Evolutionary conservation across 2,329 filamentous ascomycete genomes (phyloP), one percentile per base, ranked within the genome.

Genomic region (Thelonectria blattea): DNA sequence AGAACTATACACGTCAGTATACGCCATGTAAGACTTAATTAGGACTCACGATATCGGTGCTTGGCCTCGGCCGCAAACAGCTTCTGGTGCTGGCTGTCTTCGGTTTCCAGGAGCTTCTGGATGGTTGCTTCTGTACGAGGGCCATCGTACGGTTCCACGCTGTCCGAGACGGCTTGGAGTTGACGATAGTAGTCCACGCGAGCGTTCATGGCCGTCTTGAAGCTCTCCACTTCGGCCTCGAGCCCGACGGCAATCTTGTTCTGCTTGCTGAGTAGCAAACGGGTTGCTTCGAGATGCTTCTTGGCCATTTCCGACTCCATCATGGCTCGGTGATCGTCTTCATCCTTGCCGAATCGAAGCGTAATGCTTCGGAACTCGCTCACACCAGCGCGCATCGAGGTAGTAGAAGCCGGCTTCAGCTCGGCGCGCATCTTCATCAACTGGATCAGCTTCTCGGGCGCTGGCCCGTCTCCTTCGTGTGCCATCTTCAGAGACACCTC

Each of bases 121-220:
- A 86, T 77, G 7, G 67, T 69, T 11, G 78, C 73, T 45, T 90
- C 83, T 11, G 89, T 79, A 2, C 79, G 80, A 12, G 85, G 69
- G 11, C 89, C 88, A 58, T 92, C 88, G 57, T 91, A 91, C 1
- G 90, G 88, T 5, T 86, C 84, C 0, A 98, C 92, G 17, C 87
- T 91, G 72, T 98, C 94, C 0, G 93, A 97, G n/a, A 98, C 88
- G 24, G 87, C 85, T 72, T 98, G 95, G 11, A 98, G 82, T 71
- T 97, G 93, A 5, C 90, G 88, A 72, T 98, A 98, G 72, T 93
- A 98, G 58, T 95, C 92, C 1, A 97, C 78, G 14, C 95, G 88
- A 39, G 88, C 83, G 70, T 98, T 98, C 87, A 96, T 93, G 0
- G 90, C 87, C 15, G 83, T 81, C 27, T 87, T 89, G 73, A 96